phyloP scores from a whole-genome alignment of 257 asterid genomes.

The Verbena officinalis region DNA sequence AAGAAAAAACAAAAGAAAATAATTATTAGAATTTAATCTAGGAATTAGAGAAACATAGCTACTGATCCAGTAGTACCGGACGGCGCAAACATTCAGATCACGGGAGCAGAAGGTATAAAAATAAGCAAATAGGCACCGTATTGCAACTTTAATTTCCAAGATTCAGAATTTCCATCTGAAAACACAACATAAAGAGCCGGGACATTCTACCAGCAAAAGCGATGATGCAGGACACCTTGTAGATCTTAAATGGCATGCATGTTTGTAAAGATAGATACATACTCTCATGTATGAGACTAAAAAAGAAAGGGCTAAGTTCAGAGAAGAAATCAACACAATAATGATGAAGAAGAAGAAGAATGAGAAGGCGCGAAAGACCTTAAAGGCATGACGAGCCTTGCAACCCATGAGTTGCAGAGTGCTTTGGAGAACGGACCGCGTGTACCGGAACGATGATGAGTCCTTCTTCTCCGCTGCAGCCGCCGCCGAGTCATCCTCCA shows the following conservation, averaged over 20 bases:
- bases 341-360: neutral
- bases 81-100: slow-evolving; percentile 16
- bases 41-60: neutral
- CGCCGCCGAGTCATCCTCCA: slow-evolving; percentile 50
- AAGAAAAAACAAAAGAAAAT: neutral
- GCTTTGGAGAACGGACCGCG: slow-evolving; percentile 91
- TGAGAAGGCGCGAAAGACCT: slow-evolving; percentile 51
- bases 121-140: slow-evolving; percentile 1
- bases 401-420: slow-evolving; percentile 99
- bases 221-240: neutral
- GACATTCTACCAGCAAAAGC: slow-evolving; percentile 5
- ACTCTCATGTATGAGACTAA: neutral
- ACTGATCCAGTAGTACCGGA: slow-evolving; percentile 8
- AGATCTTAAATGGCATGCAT: slow-evolving; percentile 24
- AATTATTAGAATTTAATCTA: neutral
- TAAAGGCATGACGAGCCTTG: slow-evolving; percentile 95
- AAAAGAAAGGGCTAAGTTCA: neutral
- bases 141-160: slow-evolving; percentile 1
- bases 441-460: slow-evolving; percentile 71
- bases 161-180: neutral
- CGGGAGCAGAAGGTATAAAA: neutral
- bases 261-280: slow-evolving; percentile 26
- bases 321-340: neutral
- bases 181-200: slow-evolving; percentile 5
- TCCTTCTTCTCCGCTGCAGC: slow-evolving; percentile 40